Evolutionary conservation across 495 filamentous ascomycete species (phyloP), one percentile per base, ranked within the genome.

Genomic region (Xanthoparmelia taractica): DNA sequence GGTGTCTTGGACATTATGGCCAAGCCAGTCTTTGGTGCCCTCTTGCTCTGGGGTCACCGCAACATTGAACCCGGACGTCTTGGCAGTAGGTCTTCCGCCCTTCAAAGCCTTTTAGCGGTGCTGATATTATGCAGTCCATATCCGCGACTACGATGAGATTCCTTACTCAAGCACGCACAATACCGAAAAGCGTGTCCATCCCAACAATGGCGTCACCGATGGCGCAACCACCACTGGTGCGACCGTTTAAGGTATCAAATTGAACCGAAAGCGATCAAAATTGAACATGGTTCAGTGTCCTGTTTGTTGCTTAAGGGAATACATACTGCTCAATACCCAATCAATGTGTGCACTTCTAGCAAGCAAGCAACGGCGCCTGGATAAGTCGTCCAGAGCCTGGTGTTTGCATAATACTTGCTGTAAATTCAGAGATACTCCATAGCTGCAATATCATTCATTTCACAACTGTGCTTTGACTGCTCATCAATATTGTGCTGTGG

Each of bases 1-100:
- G 85, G 85, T 37, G 74, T 86, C 25, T 71, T 91, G 18, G 85
- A 91, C 66, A 66, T 89, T 10, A 60, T 87, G 18, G 72, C 84
- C 8, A 82, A 86, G 60, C 85, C 83, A 2, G 69, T 84, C 0
- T 80, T 87, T 57, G 78, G 81, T 25, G 76, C 77, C 6, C 52
- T 79, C 34, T 71, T 84, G 58, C 69, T 81, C 57, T 78, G 74
- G 74, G 82, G 81, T 29, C 82, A 83, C 66, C 77, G 79, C 45
- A 76, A 77, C 59, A 82, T 83, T 59, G 80, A 82, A 47, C 80
- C 79, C 6, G 71, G 70, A 15, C 65, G 74, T 29, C 68, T 87
- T 18, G 81, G 82, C 34, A 72, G 82, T 37, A 67, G 70, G 36
- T 68, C 18, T 25, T 17, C 25, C 6, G 15, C 20, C 7, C 31